phyloP scores from a whole-genome alignment of 2,329 filamentous ascomycete species.

The Fusarium zealandicum region DNA sequence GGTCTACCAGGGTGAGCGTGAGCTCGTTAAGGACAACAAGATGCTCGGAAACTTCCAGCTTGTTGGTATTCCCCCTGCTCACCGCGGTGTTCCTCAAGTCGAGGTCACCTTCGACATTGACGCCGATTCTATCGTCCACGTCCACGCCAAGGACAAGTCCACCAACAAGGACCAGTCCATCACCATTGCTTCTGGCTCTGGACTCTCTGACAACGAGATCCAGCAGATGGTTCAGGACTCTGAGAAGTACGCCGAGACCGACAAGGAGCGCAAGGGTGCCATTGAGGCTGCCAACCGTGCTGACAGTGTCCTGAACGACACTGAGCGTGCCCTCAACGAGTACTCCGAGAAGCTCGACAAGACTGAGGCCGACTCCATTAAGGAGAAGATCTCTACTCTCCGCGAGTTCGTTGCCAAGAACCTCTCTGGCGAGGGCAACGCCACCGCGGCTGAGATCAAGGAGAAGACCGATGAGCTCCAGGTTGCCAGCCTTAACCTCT shows the following conservation, averaged over 20 bases:
- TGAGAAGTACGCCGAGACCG: conserved; percentile 91
- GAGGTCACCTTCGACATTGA: conserved; percentile 99
- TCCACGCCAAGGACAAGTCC: conserved; percentile 98
- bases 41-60: conserved; percentile 99
- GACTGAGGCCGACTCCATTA: conserved; percentile 89
- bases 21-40: conserved; percentile 99
- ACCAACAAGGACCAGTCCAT: conserved; percentile 99
- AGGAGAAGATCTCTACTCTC: conserved; percentile 87
- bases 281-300: conserved; percentile 98
- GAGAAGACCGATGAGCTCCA: conserved; percentile 98
- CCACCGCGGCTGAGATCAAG: conserved; percentile 93
- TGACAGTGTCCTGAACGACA: conserved; percentile 95
- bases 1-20: conserved; percentile 99
- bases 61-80: conserved; percentile 93
- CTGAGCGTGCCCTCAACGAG: conserved; percentile 97
- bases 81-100: conserved; percentile 94
- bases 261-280: conserved; percentile 95
- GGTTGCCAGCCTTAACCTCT: conserved; percentile 92
- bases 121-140: conserved; percentile 96
- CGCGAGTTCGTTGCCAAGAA: conserved; percentile 93
- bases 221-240: conserved; percentile 98
- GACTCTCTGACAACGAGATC: conserved; percentile 94
- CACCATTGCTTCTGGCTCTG: conserved; percentile 96
- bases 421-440: conserved; percentile 87
- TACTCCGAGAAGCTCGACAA: conserved; percentile 97